Evolutionary conservation across 352 stramenopile species (phyloP).

Genomic region (Peronospora destructor): DNA sequence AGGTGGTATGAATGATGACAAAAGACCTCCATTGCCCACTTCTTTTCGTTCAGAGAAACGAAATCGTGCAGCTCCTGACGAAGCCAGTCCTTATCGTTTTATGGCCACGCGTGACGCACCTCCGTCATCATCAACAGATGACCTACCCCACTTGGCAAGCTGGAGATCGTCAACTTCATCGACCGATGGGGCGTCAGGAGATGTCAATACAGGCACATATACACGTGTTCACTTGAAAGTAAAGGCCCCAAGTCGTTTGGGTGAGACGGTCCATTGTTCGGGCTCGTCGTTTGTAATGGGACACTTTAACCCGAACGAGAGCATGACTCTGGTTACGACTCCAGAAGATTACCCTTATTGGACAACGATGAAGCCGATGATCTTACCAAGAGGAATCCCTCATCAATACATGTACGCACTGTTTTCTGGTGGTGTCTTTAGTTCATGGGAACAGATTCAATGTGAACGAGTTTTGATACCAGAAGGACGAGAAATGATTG

Average conservation of each 20-base stretch:
- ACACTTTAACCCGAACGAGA: slow-evolving; percentile 83
- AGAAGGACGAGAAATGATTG: slow-evolving; percentile 72
- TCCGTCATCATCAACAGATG: slow-evolving; percentile 6
- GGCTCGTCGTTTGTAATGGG: slow-evolving; percentile 82
- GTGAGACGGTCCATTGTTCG: slow-evolving; percentile 72
- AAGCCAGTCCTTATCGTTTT: background rate
- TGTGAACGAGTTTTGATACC: slow-evolving; percentile 65
- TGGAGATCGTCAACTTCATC: slow-evolving; percentile 32
- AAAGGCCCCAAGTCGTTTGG: slow-evolving; percentile 58
- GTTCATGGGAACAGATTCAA: slow-evolving; percentile 75
- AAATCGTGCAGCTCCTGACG: slow-evolving; percentile 21
- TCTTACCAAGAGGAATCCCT: slow-evolving; percentile 77
- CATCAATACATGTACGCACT: slow-evolving; percentile 90
- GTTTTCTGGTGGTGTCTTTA: slow-evolving; percentile 81
- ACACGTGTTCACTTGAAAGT: slow-evolving; percentile 73
- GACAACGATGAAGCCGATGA: slow-evolving; percentile 90
- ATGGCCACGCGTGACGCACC: slow-evolving; percentile 13
- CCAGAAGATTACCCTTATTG: slow-evolving; percentile 95
- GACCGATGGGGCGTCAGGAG: slow-evolving; percentile 28
- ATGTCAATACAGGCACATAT: slow-evolving; percentile 79
- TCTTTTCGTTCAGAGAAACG: slow-evolving; percentile 45
- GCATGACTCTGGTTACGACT: slow-evolving; percentile 92
- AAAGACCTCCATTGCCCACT: slow-evolving; percentile 40
- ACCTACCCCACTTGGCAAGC: slow-evolving; percentile 30
- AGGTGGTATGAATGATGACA: slow-evolving; percentile 31